Evolutionary conservation across 805 yeast species (phyloP).

Genomic region (Starmerella geochares): DNA sequence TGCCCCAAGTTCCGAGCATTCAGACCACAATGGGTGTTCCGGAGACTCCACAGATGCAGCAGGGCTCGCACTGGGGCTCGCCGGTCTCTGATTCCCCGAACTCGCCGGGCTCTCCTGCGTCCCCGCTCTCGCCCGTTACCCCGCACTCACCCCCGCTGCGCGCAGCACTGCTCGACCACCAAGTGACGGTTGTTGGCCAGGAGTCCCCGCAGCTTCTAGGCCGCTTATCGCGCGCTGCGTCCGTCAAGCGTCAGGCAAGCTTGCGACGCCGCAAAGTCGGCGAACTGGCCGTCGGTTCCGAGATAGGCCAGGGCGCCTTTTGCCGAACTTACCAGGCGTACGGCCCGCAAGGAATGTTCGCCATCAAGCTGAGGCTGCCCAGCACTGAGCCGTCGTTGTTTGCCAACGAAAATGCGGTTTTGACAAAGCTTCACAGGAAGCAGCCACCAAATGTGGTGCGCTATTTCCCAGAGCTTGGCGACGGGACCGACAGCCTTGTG

Average conservation of each 20-base stretch:
- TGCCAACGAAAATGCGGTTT: constrained; percentile 16
- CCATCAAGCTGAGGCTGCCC: constrained; percentile 43
- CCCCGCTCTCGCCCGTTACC: background rate
- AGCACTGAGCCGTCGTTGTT: constrained; percentile 17
- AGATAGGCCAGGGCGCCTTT: constrained; percentile 65
- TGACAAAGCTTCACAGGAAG: constrained; percentile 9
- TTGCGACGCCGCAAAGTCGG: constrained; percentile 23
- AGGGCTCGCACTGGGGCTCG: constrained; percentile 9
- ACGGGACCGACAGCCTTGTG: constrained; percentile 16
- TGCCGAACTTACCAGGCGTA: constrained; percentile 71
- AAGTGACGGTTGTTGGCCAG: background rate
- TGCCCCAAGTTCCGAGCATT: background rate
- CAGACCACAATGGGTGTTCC: constrained; percentile 3
- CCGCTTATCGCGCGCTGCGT: constrained; percentile 11
- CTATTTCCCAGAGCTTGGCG: constrained; percentile 20
- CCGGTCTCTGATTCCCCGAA: constrained; percentile 11
- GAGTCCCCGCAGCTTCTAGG: constrained; percentile 5
- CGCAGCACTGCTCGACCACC: constrained; percentile 1
- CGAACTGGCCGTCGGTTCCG: constrained; percentile 32
- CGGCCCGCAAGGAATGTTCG: constrained; percentile 41
- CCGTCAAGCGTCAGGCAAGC: constrained; percentile 4
- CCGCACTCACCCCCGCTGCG: constrained; percentile 6
- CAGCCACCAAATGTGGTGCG: constrained; percentile 13
- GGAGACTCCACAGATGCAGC: constrained; percentile 13
- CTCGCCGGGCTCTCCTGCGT: constrained; percentile 9